These are phyloP conservation scores for Castanea mollissima DNA, from an alignment of 306 rosid genomes.

Conservation along the genomic window DNA sequence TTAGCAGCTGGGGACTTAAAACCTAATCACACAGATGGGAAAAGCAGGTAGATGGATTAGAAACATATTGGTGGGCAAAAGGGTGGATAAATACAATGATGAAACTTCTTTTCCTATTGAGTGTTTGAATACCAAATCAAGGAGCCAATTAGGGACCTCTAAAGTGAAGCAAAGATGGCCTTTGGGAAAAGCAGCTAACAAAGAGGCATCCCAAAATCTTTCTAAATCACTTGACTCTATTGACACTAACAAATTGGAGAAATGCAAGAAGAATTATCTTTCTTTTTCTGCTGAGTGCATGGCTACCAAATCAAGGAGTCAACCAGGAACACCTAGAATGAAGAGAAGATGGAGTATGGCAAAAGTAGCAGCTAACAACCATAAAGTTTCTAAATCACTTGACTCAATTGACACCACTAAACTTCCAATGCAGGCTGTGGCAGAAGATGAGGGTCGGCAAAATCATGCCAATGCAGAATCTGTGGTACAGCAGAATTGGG, in stretches of 20 bases:
- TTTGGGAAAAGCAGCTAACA: constrained; percentile 50
- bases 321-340: constrained; percentile 35
- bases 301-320: constrained; percentile 13
- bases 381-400: constrained; percentile 48
- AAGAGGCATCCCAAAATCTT: constrained; percentile 30
- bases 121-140: constrained; percentile 11
- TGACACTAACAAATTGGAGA: constrained; percentile 35
- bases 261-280: constrained; percentile 33
- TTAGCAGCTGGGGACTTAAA: not conserved
- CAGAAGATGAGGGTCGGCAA: constrained; percentile 20
- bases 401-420: constrained; percentile 40
- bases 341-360: constrained; percentile 80
- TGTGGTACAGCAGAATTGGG: constrained; percentile 22
- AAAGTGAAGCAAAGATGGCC: constrained; percentile 69
- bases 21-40: constrained; percentile 44
- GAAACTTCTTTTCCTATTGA: constrained; percentile 17
- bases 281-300: constrained; percentile 17
- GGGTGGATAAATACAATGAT: constrained; percentile 41
- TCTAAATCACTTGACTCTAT: constrained; percentile 53
- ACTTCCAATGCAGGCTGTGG: constrained; percentile 29
- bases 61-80: constrained; percentile 62
- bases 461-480: constrained; percentile 1
- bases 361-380: constrained; percentile 39
- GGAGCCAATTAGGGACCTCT: constrained; percentile 27
- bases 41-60: constrained; percentile 81